Evolutionary conservation across 2,329 filamentous ascomycete genomes (phyloP), one percentile per base, ranked within the genome.

Genomic region (Ophiocordyceps camponoti-saundersi): DNA sequence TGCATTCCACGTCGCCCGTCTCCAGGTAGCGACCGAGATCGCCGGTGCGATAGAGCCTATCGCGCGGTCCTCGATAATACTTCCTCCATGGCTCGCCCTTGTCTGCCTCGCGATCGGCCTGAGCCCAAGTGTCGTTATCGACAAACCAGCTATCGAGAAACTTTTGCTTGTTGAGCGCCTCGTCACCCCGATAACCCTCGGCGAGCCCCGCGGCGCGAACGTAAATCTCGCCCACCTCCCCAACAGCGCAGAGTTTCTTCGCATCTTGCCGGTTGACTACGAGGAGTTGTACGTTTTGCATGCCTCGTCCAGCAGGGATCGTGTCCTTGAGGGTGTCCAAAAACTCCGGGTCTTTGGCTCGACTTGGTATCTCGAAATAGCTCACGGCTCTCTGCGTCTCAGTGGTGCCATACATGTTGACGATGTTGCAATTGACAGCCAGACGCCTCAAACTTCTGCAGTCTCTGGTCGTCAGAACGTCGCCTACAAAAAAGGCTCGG

Each of bases 61-160:
- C 92, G 51, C 86, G 73, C 0, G 87, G 85, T 0, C 88, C 89
- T 54, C 82, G 76, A 64, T 84, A 95, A 53, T 79, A 82, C 49
- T 79, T 64, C 52, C 83, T 70, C 89, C 89, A 95, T 0, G 82
- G 76, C 62, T 93, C 81, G 18, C 72, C 61, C 48, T 69, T 65
- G 49, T 64, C 64, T 29, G 67, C 65, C 50, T 73, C 66, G 53
- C 78, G 65, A 55, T 89, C 76, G 45, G 74, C 68, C 45, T 82
- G 73, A 0, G 73, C 63, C 83, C 85, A 92, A 52, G 72, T 73
- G 40, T 77, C 61, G 49, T 77, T 75, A 55, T 92, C 80, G 40
- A 90, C 79, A 55, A 94, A 95, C 86, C 87, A 95, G 60, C 88
- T 94, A 46, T 67, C 63, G 13, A 95, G 58, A 57, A 95, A 95